These are phyloP conservation scores for Botrytis porri DNA, from an alignment of 2,329 filamentous ascomycete species.

Conservation along the genomic window DNA sequence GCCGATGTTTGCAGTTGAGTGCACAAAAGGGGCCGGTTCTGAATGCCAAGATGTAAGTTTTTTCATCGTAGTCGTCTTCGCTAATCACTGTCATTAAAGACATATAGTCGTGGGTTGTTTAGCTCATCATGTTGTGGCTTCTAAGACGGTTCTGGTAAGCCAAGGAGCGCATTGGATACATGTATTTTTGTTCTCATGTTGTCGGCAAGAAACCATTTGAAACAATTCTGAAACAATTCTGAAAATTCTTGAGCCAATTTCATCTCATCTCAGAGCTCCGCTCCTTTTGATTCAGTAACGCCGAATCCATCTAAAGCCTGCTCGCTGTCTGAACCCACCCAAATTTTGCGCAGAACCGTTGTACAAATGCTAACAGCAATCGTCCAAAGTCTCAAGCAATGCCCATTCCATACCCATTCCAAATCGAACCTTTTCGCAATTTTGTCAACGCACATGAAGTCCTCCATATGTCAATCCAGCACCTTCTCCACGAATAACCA, in stretches of 20 bases:
- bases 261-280: background rate
- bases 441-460: rapidly evolving
- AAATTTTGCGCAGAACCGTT: rapidly evolving
- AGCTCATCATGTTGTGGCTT: background rate
- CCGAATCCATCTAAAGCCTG: too few relatives aligned
- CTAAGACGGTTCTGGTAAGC: background rate
- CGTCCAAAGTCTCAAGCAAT: background rate
- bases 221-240: background rate
- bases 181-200: too few relatives aligned
- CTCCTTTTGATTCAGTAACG: too few relatives aligned
- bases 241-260: background rate
- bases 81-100: background rate
- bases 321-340: too few relatives aligned
- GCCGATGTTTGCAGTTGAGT: background rate
- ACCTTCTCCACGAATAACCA: background rate
- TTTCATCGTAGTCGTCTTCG: background rate
- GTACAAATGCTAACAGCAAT: background rate
- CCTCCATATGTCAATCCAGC: rapidly evolving
- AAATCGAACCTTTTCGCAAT: background rate
- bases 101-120: background rate
- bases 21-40: rapidly evolving
- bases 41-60: rapidly evolving
- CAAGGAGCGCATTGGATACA: background rate
- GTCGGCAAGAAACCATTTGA: rapidly evolving
- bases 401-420: rapidly evolving